Evolutionary conservation across 208 protist genomes (phyloP).

Genomic region (Strigomonas galati): DNA sequence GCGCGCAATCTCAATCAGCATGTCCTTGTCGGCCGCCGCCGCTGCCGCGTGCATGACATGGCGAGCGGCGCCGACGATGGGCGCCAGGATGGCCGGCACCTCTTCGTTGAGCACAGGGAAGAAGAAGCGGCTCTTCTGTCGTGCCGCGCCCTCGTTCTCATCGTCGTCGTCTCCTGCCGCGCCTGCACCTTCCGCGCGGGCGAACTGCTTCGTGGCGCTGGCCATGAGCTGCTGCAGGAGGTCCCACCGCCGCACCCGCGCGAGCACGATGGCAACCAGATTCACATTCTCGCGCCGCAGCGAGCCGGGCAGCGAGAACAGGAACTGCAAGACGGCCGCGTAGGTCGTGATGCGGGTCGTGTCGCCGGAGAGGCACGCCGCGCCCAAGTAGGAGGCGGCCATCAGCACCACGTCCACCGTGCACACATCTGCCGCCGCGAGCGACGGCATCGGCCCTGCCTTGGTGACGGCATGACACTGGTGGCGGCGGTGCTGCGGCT

Average conservation of each 20-base stretch:
- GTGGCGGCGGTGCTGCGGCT: conserved; percentile 28
- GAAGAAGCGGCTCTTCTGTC: conserved; percentile 33
- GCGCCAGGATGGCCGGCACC: conserved; percentile 44
- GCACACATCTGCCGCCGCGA: conserved; percentile 26
- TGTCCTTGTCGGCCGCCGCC: conserved; percentile 37
- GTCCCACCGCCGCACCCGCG: conserved; percentile 45
- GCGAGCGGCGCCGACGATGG: conserved; percentile 39
- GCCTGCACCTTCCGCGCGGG: background rate
- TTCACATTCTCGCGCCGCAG: conserved; percentile 56
- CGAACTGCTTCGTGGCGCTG: conserved; percentile 2
- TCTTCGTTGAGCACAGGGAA: conserved; percentile 42
- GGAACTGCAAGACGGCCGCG: conserved; percentile 44
- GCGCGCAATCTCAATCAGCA: conserved; percentile 44
- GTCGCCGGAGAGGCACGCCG: conserved; percentile 21
- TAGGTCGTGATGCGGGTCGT: conserved; percentile 19
- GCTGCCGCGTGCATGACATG: conserved; percentile 72
- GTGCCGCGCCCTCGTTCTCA: background rate
- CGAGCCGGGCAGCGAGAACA: conserved; percentile 42
- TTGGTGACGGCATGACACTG: conserved; percentile 21
- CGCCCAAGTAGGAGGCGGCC: conserved; percentile 40
- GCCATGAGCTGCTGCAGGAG: conserved; percentile 22
- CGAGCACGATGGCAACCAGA: conserved; percentile 40
- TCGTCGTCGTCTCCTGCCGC: background rate
- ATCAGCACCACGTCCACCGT: conserved; percentile 49
- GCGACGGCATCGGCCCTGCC: conserved; percentile 13